Percentiles rank a stretch among this genome's conserved stretches.
These are phyloP conservation scores for Phoma sp. DNA, from an alignment of 2,329 filamentous ascomycete genomes.

Conservation along the genomic window DNA sequence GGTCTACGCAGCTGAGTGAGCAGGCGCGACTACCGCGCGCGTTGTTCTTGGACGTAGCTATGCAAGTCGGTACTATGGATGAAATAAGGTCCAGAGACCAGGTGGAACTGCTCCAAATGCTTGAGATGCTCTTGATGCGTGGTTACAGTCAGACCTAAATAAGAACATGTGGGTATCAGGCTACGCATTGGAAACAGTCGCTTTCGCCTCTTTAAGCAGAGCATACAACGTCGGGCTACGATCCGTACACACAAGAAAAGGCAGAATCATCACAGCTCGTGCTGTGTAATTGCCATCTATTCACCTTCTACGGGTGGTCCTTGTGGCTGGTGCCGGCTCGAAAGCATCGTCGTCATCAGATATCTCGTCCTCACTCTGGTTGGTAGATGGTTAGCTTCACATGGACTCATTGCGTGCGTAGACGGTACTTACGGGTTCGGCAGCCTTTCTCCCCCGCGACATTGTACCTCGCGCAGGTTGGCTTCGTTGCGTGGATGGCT, in stretches of 20 bases:
- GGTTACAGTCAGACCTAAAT: too few relatives aligned
- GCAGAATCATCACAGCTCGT: too few relatives aligned
- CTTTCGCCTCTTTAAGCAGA: constrained; percentile 1
- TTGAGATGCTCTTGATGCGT: too few relatives aligned
- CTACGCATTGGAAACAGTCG: neutral
- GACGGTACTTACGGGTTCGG: constrained; percentile 49
- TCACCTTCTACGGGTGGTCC: constrained; percentile 36
- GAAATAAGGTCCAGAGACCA: too few relatives aligned
- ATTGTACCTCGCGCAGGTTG: constrained; percentile 33
- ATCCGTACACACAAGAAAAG: too few relatives aligned
- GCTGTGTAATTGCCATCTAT: neutral
- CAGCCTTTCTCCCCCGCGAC: constrained; percentile 38
- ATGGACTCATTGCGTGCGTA: neutral
- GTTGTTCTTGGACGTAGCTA: too few relatives aligned
- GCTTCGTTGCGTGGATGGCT: constrained; percentile 44
- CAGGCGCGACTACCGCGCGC: too few relatives aligned
- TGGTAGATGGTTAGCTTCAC: constrained; percentile 8
- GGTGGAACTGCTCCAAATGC: too few relatives aligned
- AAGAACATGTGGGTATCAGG: neutral
- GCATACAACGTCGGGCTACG: neutral
- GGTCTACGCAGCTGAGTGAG: too few relatives aligned
- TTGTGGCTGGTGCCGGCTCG: constrained; percentile 40
- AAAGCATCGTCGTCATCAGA: constrained; percentile 51
- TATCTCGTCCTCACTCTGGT: constrained; percentile 50
- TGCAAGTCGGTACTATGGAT: too few relatives aligned